Evolutionary conservation across 2,329 filamentous ascomycete genomes (phyloP).

Genomic region (Torrubiellomyces zombiae): DNA sequence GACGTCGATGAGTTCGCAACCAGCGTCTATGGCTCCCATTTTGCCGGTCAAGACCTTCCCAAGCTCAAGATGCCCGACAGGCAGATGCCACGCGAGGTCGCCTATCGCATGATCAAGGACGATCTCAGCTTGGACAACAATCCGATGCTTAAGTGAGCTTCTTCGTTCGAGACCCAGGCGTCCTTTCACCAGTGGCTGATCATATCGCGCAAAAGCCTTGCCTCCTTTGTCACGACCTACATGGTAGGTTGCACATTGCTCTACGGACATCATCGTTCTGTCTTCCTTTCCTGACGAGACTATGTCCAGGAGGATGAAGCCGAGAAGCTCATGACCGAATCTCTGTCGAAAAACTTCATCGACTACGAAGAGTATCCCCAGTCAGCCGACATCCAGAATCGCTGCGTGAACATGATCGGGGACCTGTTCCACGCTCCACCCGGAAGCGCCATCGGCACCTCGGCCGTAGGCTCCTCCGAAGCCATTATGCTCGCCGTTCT

Average conservation of each 20-base stretch:
- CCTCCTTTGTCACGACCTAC: conserved; percentile 89
- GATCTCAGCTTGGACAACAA: conserved; percentile 84
- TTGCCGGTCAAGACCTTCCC: conserved; percentile 66
- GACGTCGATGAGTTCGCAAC: conserved; percentile 48
- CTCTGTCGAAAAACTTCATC: conserved; percentile 91
- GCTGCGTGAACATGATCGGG: conserved; percentile 82
- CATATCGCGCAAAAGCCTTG: conserved; percentile 39
- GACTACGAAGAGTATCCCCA: conserved; percentile 77
- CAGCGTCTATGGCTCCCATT: conserved; percentile 77
- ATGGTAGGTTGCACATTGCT: conserved; percentile 63
- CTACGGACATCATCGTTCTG: no score
- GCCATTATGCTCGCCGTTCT: conserved; percentile 70
- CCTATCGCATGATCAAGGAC: conserved; percentile 96
- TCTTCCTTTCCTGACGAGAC: no score
- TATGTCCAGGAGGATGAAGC: conserved; percentile 84
- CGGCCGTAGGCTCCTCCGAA: conserved; percentile 78
- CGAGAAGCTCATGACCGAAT: conserved; percentile 87
- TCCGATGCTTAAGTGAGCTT: conserved; percentile 59
- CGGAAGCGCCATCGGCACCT: conserved; percentile 64
- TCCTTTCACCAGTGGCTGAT: neutral
- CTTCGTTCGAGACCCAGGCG: neutral
- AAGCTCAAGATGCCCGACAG: conserved; percentile 71
- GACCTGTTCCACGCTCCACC: conserved; percentile 71
- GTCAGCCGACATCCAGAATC: conserved; percentile 74
- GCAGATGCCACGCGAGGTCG: conserved; percentile 82